Evolutionary conservation across 2,329 filamentous ascomycete species (phyloP).

Genomic region (Stylonectria norvegica): DNA sequence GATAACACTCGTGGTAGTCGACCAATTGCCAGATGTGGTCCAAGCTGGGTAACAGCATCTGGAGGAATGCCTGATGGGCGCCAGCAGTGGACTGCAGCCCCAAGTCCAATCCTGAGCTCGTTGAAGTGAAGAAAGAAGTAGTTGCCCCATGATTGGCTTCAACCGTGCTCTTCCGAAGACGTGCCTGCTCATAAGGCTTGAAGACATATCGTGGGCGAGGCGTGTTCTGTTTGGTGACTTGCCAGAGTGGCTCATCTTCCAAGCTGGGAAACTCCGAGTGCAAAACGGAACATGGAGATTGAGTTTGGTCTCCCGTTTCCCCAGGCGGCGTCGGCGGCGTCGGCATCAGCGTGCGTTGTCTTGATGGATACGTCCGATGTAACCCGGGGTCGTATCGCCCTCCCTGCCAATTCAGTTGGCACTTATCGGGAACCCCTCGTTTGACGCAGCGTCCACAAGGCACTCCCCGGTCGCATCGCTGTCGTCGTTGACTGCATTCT

Average conservation of each 20-base stretch:
- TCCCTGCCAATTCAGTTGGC: background rate
- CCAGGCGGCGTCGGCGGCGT: background rate
- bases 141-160: background rate
- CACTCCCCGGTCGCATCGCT: conserved; percentile 3
- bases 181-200: background rate
- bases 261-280: background rate
- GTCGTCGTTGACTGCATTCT: conserved; percentile 3
- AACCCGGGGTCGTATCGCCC: background rate
- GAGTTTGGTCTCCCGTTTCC: background rate
- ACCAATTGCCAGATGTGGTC: conserved; percentile 21
- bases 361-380: background rate
- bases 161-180: background rate
- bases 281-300: background rate
- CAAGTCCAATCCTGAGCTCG: background rate
- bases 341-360: background rate
- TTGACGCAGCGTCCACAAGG: conserved; percentile 6
- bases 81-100: background rate
- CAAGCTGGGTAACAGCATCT: conserved; percentile 2
- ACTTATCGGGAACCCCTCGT: conserved; percentile 2
- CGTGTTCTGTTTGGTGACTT: background rate
- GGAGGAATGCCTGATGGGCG: background rate
- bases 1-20: conserved; percentile 19
- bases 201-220: background rate
- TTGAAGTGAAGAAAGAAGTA: background rate
- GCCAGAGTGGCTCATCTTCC: background rate